Base-by-base conservation (phyloP, 257 asterid genomes). In the Euphrasia confusa region DNA sequence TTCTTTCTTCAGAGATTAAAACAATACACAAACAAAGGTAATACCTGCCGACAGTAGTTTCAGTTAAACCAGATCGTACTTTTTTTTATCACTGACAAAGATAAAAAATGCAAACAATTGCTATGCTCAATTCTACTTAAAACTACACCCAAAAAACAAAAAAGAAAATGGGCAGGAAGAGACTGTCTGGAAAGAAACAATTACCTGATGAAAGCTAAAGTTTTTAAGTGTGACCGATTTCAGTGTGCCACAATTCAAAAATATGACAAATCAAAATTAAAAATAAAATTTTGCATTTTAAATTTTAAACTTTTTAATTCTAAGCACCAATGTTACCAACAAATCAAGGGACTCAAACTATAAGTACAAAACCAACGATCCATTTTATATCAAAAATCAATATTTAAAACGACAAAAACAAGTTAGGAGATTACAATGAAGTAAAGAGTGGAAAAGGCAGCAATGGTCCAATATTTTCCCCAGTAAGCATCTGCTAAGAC, bases 381-480 rank as follows among this genome's bases (percentile, higher is more conserved):
- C 37, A 26, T 14, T 24, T 55, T 26, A 24, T 24, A 24, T 2
- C 39, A 17, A 13, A 12, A 60, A 66, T 56, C 70, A 7, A 26
- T 32, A 14, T 4, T 15, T 8, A 24, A 35, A 58, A 50, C 45
- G 48, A 32, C 11, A 52, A 48, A 42, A 61, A 14, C 54, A 44
- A 72, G 62, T 64, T 40, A 63, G 69, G 60, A 64, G 28, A 60
- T 79, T 78, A 89, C 97, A 13, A 93, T 80, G 77, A 93, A 85
- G 80, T 93, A 93, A 63, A 87, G 77, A 12, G 85, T 82, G 75
- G 99, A 93, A 79, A 93, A 93, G 79, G 84, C 83, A 74, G 96
- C 99, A 74, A 93, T 89, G 1, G 97, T 93, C 99, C 99, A 93
- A 72, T 93, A 93, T 87, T 86, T 82, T 78, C 99, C 99, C 96